Conservation (phyloP, 2,329 filamentous ascomycete species). For the Verticillium nubilum region DNA sequence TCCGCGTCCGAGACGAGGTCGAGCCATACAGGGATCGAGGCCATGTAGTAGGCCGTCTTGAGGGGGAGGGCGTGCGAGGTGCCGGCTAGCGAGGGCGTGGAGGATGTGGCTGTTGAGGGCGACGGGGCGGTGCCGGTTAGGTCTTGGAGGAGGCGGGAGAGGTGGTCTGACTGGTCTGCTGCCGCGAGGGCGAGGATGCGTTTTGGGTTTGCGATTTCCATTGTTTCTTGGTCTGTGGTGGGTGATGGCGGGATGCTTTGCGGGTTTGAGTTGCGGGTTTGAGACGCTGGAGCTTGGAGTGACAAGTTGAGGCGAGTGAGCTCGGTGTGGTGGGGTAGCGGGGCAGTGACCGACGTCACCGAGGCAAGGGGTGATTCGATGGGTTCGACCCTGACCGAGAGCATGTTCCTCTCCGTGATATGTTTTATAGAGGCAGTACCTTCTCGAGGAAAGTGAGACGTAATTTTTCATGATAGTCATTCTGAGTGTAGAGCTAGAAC, state of each 20-base stretch:
- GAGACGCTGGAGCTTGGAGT: no score
- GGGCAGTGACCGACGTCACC: no score
- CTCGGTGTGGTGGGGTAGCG: no score
- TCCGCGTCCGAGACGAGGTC: constrained; percentile 47
- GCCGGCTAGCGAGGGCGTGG: constrained; percentile 43
- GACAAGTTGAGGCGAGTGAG: no score
- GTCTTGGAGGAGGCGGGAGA: constrained; percentile 42
- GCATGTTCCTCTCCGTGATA: no score
- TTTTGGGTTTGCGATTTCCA: constrained; percentile 45
- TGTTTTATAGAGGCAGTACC: no score
- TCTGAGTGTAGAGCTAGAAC: neutral
- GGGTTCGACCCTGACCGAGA: no score
- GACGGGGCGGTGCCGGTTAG: constrained; percentile 43
- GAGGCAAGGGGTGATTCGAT: no score
- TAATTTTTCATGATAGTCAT: no score
- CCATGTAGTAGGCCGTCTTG: constrained; percentile 56
- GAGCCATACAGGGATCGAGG: constrained; percentile 61
- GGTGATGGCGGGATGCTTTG: no score
- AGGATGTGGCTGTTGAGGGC: constrained; percentile 19
- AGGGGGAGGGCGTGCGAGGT: constrained; percentile 51
- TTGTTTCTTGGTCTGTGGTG: constrained; percentile 3
- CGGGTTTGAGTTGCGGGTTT: no score
- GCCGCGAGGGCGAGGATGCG: constrained; percentile 54
- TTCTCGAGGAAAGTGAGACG: no score
- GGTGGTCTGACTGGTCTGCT: constrained; percentile 36